These are phyloP conservation scores for Leishmania mexicana DNA, from an alignment of 208 protist genomes.

Conservation along the genomic window DNA sequence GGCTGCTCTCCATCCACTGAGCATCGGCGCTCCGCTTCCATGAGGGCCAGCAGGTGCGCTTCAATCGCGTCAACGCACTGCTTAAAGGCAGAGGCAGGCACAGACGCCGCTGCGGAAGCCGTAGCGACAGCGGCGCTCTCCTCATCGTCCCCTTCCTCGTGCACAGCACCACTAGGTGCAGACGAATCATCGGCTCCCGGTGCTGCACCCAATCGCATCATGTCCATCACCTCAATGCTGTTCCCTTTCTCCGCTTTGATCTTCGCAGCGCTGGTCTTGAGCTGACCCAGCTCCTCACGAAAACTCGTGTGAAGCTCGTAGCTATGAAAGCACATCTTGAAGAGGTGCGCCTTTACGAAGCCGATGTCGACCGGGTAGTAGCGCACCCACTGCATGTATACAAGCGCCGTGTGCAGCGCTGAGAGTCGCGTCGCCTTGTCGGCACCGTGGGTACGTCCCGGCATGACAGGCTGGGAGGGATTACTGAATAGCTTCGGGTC, in stretches of 20 bases:
- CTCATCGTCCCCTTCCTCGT: slow-evolving; percentile 3
- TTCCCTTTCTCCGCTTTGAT: slow-evolving; percentile 1
- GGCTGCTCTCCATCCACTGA: slow-evolving; percentile 44
- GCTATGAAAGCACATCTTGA: slow-evolving; percentile 90
- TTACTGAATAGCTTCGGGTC: slow-evolving; percentile 78
- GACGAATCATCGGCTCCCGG: neutral
- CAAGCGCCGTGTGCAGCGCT: slow-evolving; percentile 47
- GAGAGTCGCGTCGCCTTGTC: slow-evolving; percentile 52
- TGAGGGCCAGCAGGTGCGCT: slow-evolving; percentile 39
- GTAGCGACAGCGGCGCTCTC: neutral
- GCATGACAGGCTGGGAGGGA: slow-evolving; percentile 38
- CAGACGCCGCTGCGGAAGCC: no score
- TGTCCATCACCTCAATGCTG: neutral
- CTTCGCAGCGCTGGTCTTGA: slow-evolving; percentile 27
- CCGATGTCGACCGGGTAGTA: slow-evolving; percentile 60
- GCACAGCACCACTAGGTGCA: neutral
- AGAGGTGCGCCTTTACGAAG: slow-evolving; percentile 89
- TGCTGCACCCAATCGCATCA: neutral
- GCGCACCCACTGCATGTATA: slow-evolving; percentile 63
- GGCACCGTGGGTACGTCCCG: slow-evolving; percentile 30
- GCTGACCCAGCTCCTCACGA: slow-evolving; percentile 44
- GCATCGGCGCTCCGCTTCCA: slow-evolving; percentile 34
- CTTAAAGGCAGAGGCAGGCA: slow-evolving; percentile 12
- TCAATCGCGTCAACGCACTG: slow-evolving; percentile 35
- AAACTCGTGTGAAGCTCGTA: slow-evolving; percentile 62